Evolutionary conservation across 2,329 filamentous ascomycete genomes (phyloP).

Genomic region (Rutstroemia sp.): DNA sequence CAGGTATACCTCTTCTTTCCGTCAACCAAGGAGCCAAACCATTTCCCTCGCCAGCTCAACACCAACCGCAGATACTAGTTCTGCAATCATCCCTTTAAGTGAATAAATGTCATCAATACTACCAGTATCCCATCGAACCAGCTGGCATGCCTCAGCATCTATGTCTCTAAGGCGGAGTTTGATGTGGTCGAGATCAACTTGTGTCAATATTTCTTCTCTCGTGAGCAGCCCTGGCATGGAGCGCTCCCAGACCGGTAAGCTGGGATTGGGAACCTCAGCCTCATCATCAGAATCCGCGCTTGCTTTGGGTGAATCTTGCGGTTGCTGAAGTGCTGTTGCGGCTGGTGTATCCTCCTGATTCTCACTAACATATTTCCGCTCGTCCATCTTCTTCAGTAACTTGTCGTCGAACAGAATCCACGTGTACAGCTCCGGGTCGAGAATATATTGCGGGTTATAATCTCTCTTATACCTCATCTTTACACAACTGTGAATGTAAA

Average conservation of each 20-base stretch:
- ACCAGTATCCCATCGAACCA: conserved; percentile 51
- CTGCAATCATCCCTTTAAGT: conserved; percentile 57
- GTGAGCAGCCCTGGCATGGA: conserved; percentile 57
- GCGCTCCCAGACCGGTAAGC: too few relatives aligned
- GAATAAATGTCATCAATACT: conserved; percentile 41
- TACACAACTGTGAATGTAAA: conserved; percentile 71
- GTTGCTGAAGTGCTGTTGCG: neutral
- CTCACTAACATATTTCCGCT: conserved; percentile 23
- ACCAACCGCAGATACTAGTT: conserved; percentile 60
- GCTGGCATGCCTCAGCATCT: conserved; percentile 33
- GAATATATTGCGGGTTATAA: conserved; percentile 65
- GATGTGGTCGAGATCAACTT: conserved; percentile 52
- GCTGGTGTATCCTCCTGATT: conserved; percentile 11
- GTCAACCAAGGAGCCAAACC: neutral
- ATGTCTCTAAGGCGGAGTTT: conserved; percentile 32
- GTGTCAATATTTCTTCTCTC: conserved; percentile 41
- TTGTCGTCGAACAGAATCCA: conserved; percentile 52
- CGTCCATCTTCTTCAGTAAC: conserved; percentile 41
- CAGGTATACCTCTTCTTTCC: too few relatives aligned
- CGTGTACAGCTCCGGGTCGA: conserved; percentile 57
- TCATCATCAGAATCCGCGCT: conserved; percentile 25
- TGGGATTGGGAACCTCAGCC: too few relatives aligned
- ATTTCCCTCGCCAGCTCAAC: conserved; percentile 48
- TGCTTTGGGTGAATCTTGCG: neutral
- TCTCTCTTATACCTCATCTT: conserved; percentile 86